A percentile compares a stretch with the other conserved stretches of the same genome.
Evolutionary conservation across 805 yeast genomes (phyloP).

Genomic region (Dipodascus albidus): DNA sequence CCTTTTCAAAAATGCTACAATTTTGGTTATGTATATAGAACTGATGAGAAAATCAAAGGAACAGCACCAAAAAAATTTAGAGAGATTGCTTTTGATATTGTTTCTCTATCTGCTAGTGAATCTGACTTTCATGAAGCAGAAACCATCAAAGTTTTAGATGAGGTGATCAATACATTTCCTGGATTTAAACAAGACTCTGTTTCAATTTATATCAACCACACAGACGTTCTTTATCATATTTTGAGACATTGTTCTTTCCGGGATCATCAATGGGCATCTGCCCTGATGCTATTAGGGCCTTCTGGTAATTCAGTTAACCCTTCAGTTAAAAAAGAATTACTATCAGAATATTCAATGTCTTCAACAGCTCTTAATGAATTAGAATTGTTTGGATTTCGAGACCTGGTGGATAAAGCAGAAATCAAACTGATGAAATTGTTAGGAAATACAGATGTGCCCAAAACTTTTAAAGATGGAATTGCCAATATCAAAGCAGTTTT

Average conservation of each 20-base stretch:
- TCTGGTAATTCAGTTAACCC: constrained; percentile 58
- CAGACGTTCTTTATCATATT: constrained; percentile 63
- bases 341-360: constrained; percentile 61
- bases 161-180: constrained; percentile 54
- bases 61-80: constrained; percentile 69
- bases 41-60: constrained; percentile 37
- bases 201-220: constrained; percentile 62
- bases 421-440: constrained; percentile 53
- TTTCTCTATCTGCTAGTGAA: constrained; percentile 38
- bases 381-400: constrained; percentile 64
- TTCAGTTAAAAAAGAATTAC: constrained; percentile 44
- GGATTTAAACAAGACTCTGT: constrained; percentile 49
- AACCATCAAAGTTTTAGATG: constrained; percentile 70
- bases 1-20: constrained; percentile 52
- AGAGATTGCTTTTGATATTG: constrained; percentile 80
- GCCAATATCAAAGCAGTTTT: constrained; percentile 50
- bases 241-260: constrained; percentile 76
- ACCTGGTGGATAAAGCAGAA: constrained; percentile 53
- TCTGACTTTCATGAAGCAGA: constrained; percentile 73
- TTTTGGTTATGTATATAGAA: constrained; percentile 73
- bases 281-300: constrained; percentile 63
- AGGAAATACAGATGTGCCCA: constrained; percentile 58
- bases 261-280: constrained; percentile 57
- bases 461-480: constrained; percentile 51
- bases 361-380: constrained; percentile 75